Base-by-base conservation (phyloP, 768 basidiomycete genomes). In the Auriscalpium vulgare region DNA sequence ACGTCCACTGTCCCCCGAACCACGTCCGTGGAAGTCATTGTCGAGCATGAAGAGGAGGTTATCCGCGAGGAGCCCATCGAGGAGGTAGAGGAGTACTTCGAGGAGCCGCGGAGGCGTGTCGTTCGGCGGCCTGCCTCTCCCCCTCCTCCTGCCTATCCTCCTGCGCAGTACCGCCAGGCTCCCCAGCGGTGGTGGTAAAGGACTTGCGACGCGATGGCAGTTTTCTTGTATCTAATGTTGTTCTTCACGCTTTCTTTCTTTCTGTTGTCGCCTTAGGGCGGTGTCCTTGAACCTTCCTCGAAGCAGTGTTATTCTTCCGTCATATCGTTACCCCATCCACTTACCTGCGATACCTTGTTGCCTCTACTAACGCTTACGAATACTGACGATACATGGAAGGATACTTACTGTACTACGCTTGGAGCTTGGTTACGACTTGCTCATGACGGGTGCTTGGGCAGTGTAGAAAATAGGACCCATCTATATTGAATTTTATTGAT, bases 1-100 rank as follows among this genome's bases (percentile, higher is more conserved):
- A 78, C 79, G 8, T 75, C 82, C n/a, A 75, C 77, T 6, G 60
- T 82, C 66, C 88, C 87, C 16, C 81, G 81, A 58, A 91, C 89
- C 23, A 91, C 88, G 13, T 80, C 85, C 11, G 74, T 91, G 23
- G 86, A 82, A 60, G 75, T 74, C 37, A 59, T 86, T 44, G 64
- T 83, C 43, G 82, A 83, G 37, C 87, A 90, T 54, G 83, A 85
- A 11, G 68, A 68, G 14, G 23, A 58, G 45, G 51, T 57, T 58
- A 53, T 59, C 36, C 66, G 69, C 34, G 74, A 63, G 49, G 69
- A 70, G 50, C 66, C 72, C 45, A 48, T 75, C 37, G 51, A 37
- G 13, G 53, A 45, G n/a, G 74, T 76, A 60, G 77, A 76, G 46
- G 50, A 72, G 8, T 71, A 75, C 44, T 78, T 79, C 47, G 76